Conservation (phyloP, 2,329 filamentous ascomycete genomes). For the Aspergillus flavus region DNA sequence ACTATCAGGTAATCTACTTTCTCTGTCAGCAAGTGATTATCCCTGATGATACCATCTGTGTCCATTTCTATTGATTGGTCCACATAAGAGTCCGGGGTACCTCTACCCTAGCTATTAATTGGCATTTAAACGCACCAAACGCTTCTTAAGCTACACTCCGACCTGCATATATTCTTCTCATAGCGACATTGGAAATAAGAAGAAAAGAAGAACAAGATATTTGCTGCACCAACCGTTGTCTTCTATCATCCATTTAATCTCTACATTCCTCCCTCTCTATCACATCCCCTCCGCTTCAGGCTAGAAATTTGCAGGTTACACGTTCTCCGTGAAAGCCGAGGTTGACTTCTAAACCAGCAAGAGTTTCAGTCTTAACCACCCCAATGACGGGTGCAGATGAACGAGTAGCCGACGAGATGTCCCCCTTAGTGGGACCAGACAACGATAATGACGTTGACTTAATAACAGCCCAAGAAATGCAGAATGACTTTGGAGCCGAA, state of each 20-base stretch:
- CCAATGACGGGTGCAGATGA: constrained; percentile 23
- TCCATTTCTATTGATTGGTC: constrained; percentile 3
- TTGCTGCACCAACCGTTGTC: neutral
- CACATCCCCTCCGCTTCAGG: neutral
- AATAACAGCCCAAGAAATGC: constrained; percentile 18
- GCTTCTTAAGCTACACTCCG: neutral
- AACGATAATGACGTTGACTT: constrained; percentile 24
- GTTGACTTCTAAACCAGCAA: neutral
- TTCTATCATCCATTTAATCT: neutral
- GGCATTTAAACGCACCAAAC: neutral
- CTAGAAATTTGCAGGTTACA: neutral
- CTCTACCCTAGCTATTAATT: neutral
- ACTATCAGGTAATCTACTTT: neutral
- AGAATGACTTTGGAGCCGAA: constrained; percentile 33
- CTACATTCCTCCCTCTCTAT: neutral
- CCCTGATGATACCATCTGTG: neutral
- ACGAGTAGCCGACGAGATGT: constrained; percentile 26
- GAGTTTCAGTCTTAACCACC: neutral
- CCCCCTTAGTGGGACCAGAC: constrained; percentile 33
- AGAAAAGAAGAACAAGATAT: neutral
- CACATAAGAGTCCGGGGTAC: neutral
- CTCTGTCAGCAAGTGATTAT: neutral
- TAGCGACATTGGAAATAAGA: neutral
- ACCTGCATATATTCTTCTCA: neutral
- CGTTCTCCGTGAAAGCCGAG: neutral